Base-by-base conservation (phyloP, 2,329 filamentous ascomycete species). In the Aschersonia sp. region DNA sequence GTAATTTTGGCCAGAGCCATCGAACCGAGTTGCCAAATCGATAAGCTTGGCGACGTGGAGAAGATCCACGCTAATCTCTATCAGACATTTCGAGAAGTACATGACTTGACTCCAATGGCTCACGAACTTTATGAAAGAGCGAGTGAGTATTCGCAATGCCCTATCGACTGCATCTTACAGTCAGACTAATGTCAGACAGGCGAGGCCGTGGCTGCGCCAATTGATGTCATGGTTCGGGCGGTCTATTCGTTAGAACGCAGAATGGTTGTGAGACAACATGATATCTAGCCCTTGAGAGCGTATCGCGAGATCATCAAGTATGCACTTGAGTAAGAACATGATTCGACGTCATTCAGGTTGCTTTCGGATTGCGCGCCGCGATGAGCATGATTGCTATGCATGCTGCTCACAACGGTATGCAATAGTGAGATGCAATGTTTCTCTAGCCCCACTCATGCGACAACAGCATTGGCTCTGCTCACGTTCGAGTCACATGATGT, bases 181-280 rank as follows among this genome's bases (percentile, higher is more conserved):
- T 37, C 12, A 37, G 12, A 22, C 22, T 22, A 22, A 22, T 22
- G 22, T 37, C 35, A 37, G 2, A 9, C 35, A 37, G 35, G 35
- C 12, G 35, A 37, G 35, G 12, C 35, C 8, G 8, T 37, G 12
- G 35, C 35, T 37, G 35, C 66, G 7, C 57, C 64, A 4, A 52
- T 66, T 5, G 56, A 62, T 5, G 59, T 61, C 32, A 52, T 62
- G 12, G 56, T 65, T 3, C 55, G 59, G 30, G 63, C 64, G 30
- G 61, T 68, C 6, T 66, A 66, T 50, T 65, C 62, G 58, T 50
- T 67, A 32, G 66, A 68, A 47, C 58, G 58, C 14, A 55, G 55
- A 8, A 58, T 68, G n/a, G 48, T 61, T 1, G 47, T 49, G 22
- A 66, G 63, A 64, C 65, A 66, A 45, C 37, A 41, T 37, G 35